Percentiles rank a stretch among this genome's conserved stretches.
These are phyloP conservation scores for Colletotrichum salicis DNA, from an alignment of 2,329 filamentous ascomycete genomes.

Conservation along the genomic window DNA sequence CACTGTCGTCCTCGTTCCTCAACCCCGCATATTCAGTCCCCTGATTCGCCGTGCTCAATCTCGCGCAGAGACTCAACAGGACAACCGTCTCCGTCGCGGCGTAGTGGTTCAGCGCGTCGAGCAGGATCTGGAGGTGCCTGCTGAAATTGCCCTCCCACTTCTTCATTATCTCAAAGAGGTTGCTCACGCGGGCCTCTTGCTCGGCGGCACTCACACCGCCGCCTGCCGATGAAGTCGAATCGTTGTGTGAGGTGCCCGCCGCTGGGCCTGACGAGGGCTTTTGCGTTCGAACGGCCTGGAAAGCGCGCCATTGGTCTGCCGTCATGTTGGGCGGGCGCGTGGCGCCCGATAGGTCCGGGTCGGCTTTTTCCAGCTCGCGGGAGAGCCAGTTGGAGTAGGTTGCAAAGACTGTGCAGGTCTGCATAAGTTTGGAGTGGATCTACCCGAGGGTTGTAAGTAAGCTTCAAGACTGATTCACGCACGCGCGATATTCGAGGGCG, in stretches of 20 bases:
- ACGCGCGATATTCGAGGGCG: no score
- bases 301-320: constrained; percentile 68
- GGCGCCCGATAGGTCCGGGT: constrained; percentile 76
- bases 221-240: constrained; percentile 48
- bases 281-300: constrained; percentile 60
- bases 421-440: constrained; percentile 98
- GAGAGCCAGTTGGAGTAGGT: constrained; percentile 89
- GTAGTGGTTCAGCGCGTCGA: constrained; percentile 96
- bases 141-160: constrained; percentile 96
- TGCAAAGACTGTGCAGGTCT: constrained; percentile 94
- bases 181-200: constrained; percentile 68
- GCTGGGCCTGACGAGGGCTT: constrained; percentile 41
- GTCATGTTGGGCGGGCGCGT: constrained; percentile 70
- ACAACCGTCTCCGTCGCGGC: constrained; percentile 98
- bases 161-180: constrained; percentile 86
- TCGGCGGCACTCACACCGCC: constrained; percentile 36
- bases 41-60: constrained; percentile 83
- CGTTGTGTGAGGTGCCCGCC: constrained; percentile 41
- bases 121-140: constrained; percentile 88
- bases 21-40: constrained; percentile 73
- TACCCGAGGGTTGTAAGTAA: constrained; percentile 48
- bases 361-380: constrained; percentile 83
- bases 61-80: constrained; percentile 85
- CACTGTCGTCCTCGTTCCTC: constrained; percentile 65
- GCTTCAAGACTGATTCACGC: no score